A percentile compares a stretch with the other conserved stretches of the same genome.
These are phyloP conservation scores for Adansonia digitata DNA, from an alignment of 345 rosid species.

Conservation along the genomic window DNA sequence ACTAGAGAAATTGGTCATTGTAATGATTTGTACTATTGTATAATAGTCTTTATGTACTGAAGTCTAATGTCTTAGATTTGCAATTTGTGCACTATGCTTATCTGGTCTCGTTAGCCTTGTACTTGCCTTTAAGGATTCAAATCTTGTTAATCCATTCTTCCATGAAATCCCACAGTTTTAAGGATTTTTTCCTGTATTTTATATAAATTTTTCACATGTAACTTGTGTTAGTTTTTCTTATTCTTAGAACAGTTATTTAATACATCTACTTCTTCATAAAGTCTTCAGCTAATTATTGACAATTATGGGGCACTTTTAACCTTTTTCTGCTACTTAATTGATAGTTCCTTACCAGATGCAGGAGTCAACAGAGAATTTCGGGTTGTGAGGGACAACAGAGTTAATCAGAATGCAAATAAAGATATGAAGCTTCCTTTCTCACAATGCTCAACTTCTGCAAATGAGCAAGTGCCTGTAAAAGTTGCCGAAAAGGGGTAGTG, in stretches of 20 bases:
- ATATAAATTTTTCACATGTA: neutral
- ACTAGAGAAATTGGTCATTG: neutral
- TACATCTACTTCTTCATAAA: neutral
- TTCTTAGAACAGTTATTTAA: no score
- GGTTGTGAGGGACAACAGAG: slow-evolving; percentile 72
- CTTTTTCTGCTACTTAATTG: slow-evolving; percentile 10
- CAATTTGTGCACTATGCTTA: neutral
- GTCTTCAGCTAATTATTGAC: neutral
- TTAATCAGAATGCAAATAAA: slow-evolving; percentile 33
- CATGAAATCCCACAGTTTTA: neutral
- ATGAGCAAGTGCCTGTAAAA: slow-evolving; percentile 24
- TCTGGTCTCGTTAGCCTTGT: neutral
- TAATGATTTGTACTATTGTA: neutral
- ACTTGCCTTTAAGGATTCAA: neutral
- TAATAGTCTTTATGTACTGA: neutral
- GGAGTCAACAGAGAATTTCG: slow-evolving; percentile 42
- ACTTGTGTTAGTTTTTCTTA: neutral
- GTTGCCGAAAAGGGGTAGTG: slow-evolving; percentile 47
- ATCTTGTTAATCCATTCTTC: neutral
- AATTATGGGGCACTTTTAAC: neutral
- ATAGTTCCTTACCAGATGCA: slow-evolving; percentile 22
- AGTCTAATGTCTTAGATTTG: neutral
- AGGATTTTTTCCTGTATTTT: neutral
- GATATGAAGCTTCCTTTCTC: slow-evolving; percentile 40
- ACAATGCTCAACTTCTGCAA: slow-evolving; percentile 28